Evolutionary conservation across 257 asterid genomes (phyloP), one percentile per base, ranked within the genome.

Genomic region (Solanum chilense): DNA sequence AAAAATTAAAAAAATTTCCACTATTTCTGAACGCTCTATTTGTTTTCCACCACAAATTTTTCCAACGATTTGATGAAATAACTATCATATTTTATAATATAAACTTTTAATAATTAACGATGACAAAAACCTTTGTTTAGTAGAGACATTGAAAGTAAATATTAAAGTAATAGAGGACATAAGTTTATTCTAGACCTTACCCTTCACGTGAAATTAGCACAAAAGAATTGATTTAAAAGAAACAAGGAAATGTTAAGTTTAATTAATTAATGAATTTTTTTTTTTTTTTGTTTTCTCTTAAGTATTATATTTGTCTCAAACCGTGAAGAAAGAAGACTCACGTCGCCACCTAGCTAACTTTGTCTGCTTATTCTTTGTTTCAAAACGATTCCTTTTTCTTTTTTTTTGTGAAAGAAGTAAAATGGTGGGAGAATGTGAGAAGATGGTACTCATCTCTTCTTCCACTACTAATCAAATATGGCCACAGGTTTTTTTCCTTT

Each of bases 331-430:
- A 88, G 86, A 88, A 87, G 89, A 87, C 91, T 87, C 92, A 83
- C 89, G 90, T 91, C 91, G 90, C 91, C 93, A 92, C 92, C 95
- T 88, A 88, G 91, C 52, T 21, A 15, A 74, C 88, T 92, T 91
- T 94, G 98, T 92, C 97, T 89, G 76, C 80, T 87, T 83, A 86
- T 91, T 85, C 88, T 86, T 93, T 92, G 95, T 90, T 90, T 92
- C 83, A 74, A 91, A 83, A 86, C 89, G 92, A 93, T 91, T 92
- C 92, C 93, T 86, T 92, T 56, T 92, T 9, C 3, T 3, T 33
- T 33, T 33, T 33, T 33, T 33, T 3, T 27, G 85, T 20, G 42
- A 44, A 42, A 42, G 84, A 73, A 85, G 88, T 87, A 85, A 89
- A 87, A 90, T 92, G 92, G 88, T 91, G 52, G 89, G 92, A 90